These are phyloP conservation scores for Elsinoe australis DNA, from an alignment of 2,329 filamentous ascomycete genomes.

Conservation along the genomic window DNA sequence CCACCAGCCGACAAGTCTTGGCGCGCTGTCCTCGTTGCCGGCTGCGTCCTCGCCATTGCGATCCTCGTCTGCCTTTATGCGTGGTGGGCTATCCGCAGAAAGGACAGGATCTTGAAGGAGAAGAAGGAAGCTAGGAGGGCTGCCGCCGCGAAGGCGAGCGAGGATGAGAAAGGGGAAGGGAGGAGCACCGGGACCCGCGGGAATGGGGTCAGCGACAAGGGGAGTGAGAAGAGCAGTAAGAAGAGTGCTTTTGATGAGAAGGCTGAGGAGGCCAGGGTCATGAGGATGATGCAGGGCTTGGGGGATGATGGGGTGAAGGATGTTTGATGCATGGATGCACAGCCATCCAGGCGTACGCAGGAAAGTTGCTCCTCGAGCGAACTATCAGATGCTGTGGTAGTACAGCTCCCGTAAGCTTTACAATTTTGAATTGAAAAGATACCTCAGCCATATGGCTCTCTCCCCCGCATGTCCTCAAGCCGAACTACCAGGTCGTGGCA, in stretches of 20 bases:
- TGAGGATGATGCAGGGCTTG: neutral
- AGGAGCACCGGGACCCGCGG: no score
- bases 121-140: neutral
- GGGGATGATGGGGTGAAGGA: neutral
- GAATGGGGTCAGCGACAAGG: neutral
- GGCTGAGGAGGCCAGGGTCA: neutral
- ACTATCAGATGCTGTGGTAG: no score
- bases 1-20: neutral
- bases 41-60: neutral
- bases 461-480: no score
- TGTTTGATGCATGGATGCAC: neutral
- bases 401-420: no score
- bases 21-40: neutral
- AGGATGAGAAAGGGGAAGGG: neutral
- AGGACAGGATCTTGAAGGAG: neutral
- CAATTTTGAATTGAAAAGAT: no score
- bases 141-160: neutral
- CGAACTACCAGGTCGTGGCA: no score
- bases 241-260: neutral
- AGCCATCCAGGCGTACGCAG: no score
- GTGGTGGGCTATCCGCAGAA: conserved; percentile 1
- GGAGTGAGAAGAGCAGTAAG: neutral
- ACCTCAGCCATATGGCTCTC: no score
- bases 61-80: conserved; percentile 2
- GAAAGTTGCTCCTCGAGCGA: no score